A percentile compares a stretch with the other conserved stretches of the same genome.
These are phyloP conservation scores for Polytolypa hystricis DNA, from an alignment of 2,329 filamentous ascomycete genomes.

Conservation along the genomic window DNA sequence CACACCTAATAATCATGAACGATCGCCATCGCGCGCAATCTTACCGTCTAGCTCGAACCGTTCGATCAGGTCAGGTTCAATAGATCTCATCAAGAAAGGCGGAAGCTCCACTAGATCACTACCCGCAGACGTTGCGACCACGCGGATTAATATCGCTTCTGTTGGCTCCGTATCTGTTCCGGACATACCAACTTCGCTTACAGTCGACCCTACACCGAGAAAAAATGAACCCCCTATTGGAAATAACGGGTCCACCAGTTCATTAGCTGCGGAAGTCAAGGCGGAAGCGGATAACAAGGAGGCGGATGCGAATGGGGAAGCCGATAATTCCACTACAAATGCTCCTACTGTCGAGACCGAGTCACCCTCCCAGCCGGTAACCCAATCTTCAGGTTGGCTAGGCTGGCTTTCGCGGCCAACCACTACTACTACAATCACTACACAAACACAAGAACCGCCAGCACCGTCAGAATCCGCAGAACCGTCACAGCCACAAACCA, in stretches of 20 bases:
- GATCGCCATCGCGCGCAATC: conserved; percentile 20
- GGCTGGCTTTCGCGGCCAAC: conserved; percentile 12
- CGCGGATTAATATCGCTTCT: conserved; percentile 35
- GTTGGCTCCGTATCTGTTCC: conserved; percentile 26
- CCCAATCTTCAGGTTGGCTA: conserved; percentile 10
- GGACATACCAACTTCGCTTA: conserved; percentile 13
- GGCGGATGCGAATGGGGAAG: neutral
- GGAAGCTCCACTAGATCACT: conserved; percentile 33
- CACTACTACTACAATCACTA: conserved; percentile 8
- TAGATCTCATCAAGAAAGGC: conserved; percentile 28
- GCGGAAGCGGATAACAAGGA: neutral
- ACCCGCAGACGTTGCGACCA: conserved; percentile 35
- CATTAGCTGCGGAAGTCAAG: too few relatives aligned
- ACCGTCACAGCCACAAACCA: neutral
- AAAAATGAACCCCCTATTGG: too few relatives aligned
- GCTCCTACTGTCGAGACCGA: conserved; percentile 11
- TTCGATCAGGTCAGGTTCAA: conserved; percentile 24
- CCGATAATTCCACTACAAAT: neutral
- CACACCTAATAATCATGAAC: conserved; percentile 26
- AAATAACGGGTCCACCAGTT: too few relatives aligned
- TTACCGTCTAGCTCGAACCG: conserved; percentile 17
- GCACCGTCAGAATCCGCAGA: conserved; percentile 1
- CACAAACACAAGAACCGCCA: conserved; percentile 8
- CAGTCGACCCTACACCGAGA: too few relatives aligned
- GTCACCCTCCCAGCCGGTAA: conserved; percentile 12